A percentile compares a stretch with the other conserved stretches of the same genome.
Conservation (phyloP, 1,284 basidiomycete genomes). For the Malassezia cuniculi region DNA sequence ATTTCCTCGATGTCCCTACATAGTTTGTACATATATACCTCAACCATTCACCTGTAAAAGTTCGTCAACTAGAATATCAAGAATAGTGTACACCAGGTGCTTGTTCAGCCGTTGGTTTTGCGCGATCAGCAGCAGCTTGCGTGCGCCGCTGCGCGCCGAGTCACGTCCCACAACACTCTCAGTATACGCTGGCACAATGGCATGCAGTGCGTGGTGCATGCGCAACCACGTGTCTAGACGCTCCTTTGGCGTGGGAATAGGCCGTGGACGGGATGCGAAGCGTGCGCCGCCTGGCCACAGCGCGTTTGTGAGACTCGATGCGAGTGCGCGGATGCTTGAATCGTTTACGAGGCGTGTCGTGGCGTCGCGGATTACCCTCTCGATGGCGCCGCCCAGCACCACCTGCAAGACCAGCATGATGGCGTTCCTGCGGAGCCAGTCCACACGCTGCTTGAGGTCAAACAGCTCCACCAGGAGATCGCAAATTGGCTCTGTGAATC, state of each 20-base stretch:
- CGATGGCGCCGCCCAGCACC: slow-evolving; percentile 83
- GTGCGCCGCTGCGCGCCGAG: slow-evolving; percentile 78
- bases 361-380: slow-evolving; percentile 72
- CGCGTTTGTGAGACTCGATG: slow-evolving; percentile 55
- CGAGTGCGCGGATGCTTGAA: slow-evolving; percentile 52
- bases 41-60: slow-evolving; percentile 9
- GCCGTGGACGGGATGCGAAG: slow-evolving; percentile 52
- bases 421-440: slow-evolving; percentile 89
- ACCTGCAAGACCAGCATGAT: slow-evolving; percentile 92
- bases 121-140: slow-evolving; percentile 75
- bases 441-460: slow-evolving; percentile 83
- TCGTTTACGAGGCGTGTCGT: slow-evolving; percentile 48
- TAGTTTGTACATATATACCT: neutral
- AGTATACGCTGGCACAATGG: slow-evolving; percentile 84
- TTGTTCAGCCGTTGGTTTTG: slow-evolving; percentile 77
- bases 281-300: slow-evolving; percentile 69
- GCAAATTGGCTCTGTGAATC: slow-evolving; percentile 71
- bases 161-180: slow-evolving; percentile 91
- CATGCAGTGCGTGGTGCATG: slow-evolving; percentile 72
- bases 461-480: slow-evolving; percentile 83
- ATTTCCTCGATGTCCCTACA: slow-evolving; percentile 23
- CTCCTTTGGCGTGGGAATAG: slow-evolving; percentile 61
- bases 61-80: slow-evolving; percentile 24
- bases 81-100: slow-evolving; percentile 23
- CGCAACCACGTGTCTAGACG: slow-evolving; percentile 65